Base-by-base conservation (phyloP, 2,329 filamentous ascomycete genomes). In the Trichoderma sp. region DNA sequence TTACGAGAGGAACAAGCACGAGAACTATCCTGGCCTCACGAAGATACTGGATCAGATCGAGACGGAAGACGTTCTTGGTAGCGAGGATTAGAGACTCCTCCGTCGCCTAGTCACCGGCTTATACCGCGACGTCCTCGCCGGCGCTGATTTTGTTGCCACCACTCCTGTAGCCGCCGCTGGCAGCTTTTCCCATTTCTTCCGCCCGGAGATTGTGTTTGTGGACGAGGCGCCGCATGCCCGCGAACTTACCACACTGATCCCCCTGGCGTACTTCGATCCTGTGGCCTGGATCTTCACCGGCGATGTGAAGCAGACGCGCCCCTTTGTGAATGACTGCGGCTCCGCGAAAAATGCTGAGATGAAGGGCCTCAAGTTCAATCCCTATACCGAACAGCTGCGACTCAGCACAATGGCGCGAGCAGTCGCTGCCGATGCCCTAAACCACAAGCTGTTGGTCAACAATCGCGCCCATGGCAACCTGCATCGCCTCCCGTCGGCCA, bases 171-270 rank as follows among this genome's bases (percentile, higher is more conserved):
- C 80, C 3, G 77, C 78, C 0, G 76, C 73, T 4, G 75, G 75
- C 0, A 68, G 71, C 0, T 79, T 82, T 41, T 69, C 74, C 0
- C 74, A 72, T 2, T 71, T 92, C 7, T 92, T 93, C 39, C 89
- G 90, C 68, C 91, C 92, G 0, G 90, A 95, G 70, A 88, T 96
- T 68, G 86, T 95, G 0, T 93, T 96, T 72, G 91, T 96, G 68
- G 92, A 93, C 50, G 92, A 96, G 74, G 78, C 79, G 0, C 78
- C 80, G 0, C 80, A 83, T 51, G 79, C 79, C 0, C 71, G 80
- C 17, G 81, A 83, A 67, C 71, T 82, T 0, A 81, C 80, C 0
- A 78, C 78, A 0, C 68, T 83, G 19, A 81, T 83, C 1, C 74
- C 80, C 0, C 71, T 83, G 21, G 79, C 80, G 0, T 78, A 76